A percentile compares a stretch with the other conserved stretches of the same genome.
Evolutionary conservation across 495 filamentous ascomycete species (phyloP).

Genomic region (Xylaria grammica): DNA sequence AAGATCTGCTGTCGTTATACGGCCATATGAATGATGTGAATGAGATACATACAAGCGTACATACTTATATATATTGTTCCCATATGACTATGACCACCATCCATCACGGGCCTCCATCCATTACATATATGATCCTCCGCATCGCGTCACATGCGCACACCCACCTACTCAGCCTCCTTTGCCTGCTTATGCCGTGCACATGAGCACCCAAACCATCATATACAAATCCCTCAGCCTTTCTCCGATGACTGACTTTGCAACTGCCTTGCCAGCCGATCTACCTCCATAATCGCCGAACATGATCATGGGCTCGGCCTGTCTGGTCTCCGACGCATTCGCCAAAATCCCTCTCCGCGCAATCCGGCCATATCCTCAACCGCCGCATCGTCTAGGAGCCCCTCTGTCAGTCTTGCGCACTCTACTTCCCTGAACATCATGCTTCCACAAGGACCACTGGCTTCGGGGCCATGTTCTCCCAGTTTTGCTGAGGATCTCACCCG

Average conservation of each 20-base stretch:
- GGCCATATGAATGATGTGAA: background rate
- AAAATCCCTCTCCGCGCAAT: conserved; percentile 67
- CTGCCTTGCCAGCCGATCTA: conserved; percentile 40
- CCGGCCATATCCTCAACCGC: conserved; percentile 65
- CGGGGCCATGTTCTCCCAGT: conserved; percentile 69
- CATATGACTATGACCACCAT: background rate
- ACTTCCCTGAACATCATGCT: conserved; percentile 65
- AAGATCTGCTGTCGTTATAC: background rate
- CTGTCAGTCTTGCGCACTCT: conserved; percentile 64
- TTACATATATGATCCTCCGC: background rate
- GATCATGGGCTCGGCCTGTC: conserved; percentile 67
- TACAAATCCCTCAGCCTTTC: conserved; percentile 5
- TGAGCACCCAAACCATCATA: background rate
- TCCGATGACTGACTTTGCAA: conserved; percentile 15
- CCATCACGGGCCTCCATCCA: background rate
- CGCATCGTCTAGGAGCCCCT: conserved; percentile 64
- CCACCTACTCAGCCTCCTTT: conserved; percentile 14
- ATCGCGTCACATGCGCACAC: background rate
- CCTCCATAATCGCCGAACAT: conserved; percentile 61
- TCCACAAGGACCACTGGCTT: conserved; percentile 52
- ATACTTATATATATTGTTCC: background rate
- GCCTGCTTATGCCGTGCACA: conserved; percentile 3
- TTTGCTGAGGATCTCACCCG: conserved; percentile 87
- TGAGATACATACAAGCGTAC: background rate
- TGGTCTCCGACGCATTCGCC: conserved; percentile 90